phyloP scores from a whole-genome alignment of 148 eudicot genomes.

The Amaranthus cruentus region DNA sequence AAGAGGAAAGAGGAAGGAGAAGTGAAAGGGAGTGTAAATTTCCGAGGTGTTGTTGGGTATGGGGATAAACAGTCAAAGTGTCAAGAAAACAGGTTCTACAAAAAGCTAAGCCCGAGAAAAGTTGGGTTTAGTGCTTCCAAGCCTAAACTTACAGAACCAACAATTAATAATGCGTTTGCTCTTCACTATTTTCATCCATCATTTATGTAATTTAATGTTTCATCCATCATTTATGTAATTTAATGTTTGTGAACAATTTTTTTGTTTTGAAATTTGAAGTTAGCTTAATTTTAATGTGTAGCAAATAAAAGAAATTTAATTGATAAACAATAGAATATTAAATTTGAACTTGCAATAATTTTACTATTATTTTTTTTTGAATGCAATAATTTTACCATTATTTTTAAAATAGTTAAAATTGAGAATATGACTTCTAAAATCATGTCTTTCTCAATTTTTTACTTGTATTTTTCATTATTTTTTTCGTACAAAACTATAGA shows the following conservation, averaged over 20 bases:
- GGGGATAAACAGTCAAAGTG: slow-evolving; percentile 36
- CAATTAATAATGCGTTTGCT: too few species aligned
- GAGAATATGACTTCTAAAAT: too few species aligned
- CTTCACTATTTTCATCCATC: background rate
- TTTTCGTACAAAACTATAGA: too few species aligned
- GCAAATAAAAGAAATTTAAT: too few species aligned
- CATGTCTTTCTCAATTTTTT: too few species aligned
- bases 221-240: background rate
- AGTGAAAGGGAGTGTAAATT: slow-evolving; percentile 19
- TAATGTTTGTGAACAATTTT: background rate
- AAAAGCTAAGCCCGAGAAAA: slow-evolving; percentile 26
- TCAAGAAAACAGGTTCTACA: slow-evolving; percentile 8
- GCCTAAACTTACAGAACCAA: slow-evolving; percentile 6
- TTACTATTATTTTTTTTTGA: too few species aligned
- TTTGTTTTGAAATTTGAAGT: background rate
- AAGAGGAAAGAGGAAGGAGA: background rate
- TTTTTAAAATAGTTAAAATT: too few species aligned
- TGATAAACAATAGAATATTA: too few species aligned
- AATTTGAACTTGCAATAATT: too few species aligned
- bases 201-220: background rate
- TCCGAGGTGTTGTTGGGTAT: slow-evolving; percentile 31
- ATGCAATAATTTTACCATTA: too few species aligned
- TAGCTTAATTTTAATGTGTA: too few species aligned
- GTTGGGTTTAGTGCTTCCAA: slow-evolving; percentile 37
- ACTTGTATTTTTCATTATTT: too few species aligned